Conservation (phyloP, 257 asterid genomes). For the Penstemon eatonii region DNA sequence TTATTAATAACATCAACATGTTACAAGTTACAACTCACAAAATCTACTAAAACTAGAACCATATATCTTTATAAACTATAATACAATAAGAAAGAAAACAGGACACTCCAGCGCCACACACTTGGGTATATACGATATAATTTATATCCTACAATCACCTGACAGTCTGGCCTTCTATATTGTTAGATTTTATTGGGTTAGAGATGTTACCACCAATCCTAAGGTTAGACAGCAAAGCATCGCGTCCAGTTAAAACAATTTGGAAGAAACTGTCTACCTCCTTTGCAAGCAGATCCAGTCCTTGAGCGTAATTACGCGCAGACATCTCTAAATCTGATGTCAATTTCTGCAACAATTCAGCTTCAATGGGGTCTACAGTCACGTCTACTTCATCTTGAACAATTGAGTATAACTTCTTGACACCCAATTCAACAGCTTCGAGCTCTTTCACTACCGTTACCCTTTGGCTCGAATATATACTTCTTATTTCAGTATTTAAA, state of each 20-base stretch:
- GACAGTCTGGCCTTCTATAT: constrained; percentile 34
- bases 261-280: constrained; percentile 73
- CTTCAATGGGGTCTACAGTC: constrained; percentile 30
- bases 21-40: constrained; percentile 27
- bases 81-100: constrained; percentile 28
- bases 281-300: constrained; percentile 67
- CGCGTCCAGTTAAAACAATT: constrained; percentile 69
- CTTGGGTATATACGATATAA: constrained; percentile 22
- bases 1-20: neutral
- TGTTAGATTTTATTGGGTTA: constrained; percentile 27
- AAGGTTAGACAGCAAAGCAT: constrained; percentile 73
- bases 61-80: constrained; percentile 6
- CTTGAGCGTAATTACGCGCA: constrained; percentile 49
- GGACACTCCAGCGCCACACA: constrained; percentile 16
- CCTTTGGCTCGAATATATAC: constrained; percentile 38
- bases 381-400: constrained; percentile 46
- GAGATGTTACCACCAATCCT: constrained; percentile 49
- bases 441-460: constrained; percentile 63
- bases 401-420: constrained; percentile 56
- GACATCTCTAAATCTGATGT: constrained; percentile 45
- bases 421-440: constrained; percentile 59
- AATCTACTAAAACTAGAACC: constrained; percentile 8
- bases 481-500: constrained; percentile 60
- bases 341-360: constrained; percentile 33
- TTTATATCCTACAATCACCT: constrained; percentile 38